phyloP scores from a whole-genome alignment of 805 yeast genomes.

The Kockiozyma suomiensis region DNA sequence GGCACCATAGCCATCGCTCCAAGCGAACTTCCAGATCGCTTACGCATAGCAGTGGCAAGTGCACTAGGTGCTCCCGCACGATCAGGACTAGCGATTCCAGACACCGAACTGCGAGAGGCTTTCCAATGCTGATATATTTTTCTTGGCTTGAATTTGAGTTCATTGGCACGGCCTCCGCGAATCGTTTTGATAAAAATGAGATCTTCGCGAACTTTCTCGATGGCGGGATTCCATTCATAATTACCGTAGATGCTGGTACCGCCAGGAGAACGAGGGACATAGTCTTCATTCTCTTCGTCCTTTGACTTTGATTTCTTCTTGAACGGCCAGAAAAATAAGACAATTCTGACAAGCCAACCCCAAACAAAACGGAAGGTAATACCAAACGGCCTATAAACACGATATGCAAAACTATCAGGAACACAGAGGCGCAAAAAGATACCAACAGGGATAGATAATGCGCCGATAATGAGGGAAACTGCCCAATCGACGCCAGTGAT shows the following conservation, averaged over 20 bases:
- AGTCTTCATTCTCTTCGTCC: slow-evolving; percentile 34
- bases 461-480: slow-evolving; percentile 79
- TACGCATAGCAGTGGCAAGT: not conserved
- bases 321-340: slow-evolving; percentile 32
- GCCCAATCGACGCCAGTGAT: slow-evolving; percentile 91
- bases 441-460: slow-evolving; percentile 81
- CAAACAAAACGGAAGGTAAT: slow-evolving; percentile 15
- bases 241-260: slow-evolving; percentile 11
- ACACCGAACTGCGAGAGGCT: slow-evolving; percentile 33
- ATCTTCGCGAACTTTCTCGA: slow-evolving; percentile 46
- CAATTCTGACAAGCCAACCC: slow-evolving; percentile 15
- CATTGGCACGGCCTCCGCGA: slow-evolving; percentile 48
- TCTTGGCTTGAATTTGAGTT: slow-evolving; percentile 38
- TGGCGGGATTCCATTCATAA: slow-evolving; percentile 47
- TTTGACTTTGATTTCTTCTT: slow-evolving; percentile 16
- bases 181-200: slow-evolving; percentile 42
- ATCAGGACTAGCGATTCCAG: not conserved
- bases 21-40: slow-evolving; percentile 39
- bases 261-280: slow-evolving; percentile 27
- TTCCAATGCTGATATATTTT: slow-evolving; percentile 33
- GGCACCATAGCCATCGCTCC: slow-evolving; percentile 57
- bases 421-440: slow-evolving; percentile 64
- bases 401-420: slow-evolving; percentile 62
- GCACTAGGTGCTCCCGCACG: not conserved
- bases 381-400: slow-evolving; percentile 29